Conservation (phyloP, 1,284 basidiomycete species). For the Pseudozyma tsukubaensis region DNA sequence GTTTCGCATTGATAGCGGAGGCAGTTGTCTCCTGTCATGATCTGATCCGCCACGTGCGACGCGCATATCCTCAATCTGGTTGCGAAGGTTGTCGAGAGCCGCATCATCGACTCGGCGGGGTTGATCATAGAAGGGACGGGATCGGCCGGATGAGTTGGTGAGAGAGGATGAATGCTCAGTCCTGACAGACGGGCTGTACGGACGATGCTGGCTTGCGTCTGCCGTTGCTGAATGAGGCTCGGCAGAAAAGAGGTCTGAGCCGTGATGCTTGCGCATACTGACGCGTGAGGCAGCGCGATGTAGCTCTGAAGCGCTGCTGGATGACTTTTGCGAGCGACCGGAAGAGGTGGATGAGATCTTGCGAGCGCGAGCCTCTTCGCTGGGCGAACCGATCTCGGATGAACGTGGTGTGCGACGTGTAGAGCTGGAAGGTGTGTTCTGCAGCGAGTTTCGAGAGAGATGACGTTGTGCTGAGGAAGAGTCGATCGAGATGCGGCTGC, state of each 20-base stretch:
- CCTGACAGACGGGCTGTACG: slow-evolving; percentile 19
- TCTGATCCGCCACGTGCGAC: slow-evolving; percentile 16
- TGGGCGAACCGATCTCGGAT: slow-evolving; percentile 38
- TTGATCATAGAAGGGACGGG: slow-evolving; percentile 11
- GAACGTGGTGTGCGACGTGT: slow-evolving; percentile 21
- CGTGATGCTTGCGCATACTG: slow-evolving; percentile 49
- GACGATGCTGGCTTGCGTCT: slow-evolving; percentile 4
- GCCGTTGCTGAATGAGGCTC: slow-evolving; percentile 21
- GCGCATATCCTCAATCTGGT: slow-evolving; percentile 30
- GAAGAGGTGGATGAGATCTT: slow-evolving; percentile 57
- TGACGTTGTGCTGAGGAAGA: slow-evolving; percentile 40
- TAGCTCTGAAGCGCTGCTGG: slow-evolving; percentile 54
- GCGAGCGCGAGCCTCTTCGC: slow-evolving; percentile 40
- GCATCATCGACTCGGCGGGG: slow-evolving; percentile 16
- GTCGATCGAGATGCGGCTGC: slow-evolving; percentile 52
- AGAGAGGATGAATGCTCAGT: slow-evolving; percentile 25
- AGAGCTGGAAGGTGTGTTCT: slow-evolving; percentile 39
- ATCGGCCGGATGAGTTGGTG: slow-evolving; percentile 32
- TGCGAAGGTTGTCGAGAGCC: slow-evolving; percentile 21
- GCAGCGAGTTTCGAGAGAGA: slow-evolving; percentile 28
- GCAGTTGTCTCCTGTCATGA: slow-evolving; percentile 11
- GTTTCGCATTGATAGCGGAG: slow-evolving; percentile 12
- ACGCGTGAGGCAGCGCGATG: slow-evolving; percentile 54
- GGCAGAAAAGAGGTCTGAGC: slow-evolving; percentile 53
- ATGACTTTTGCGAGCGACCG: slow-evolving; percentile 51